These are phyloP conservation scores for Albizia julibrissin DNA, from an alignment of 306 rosid species.

Conservation along the genomic window DNA sequence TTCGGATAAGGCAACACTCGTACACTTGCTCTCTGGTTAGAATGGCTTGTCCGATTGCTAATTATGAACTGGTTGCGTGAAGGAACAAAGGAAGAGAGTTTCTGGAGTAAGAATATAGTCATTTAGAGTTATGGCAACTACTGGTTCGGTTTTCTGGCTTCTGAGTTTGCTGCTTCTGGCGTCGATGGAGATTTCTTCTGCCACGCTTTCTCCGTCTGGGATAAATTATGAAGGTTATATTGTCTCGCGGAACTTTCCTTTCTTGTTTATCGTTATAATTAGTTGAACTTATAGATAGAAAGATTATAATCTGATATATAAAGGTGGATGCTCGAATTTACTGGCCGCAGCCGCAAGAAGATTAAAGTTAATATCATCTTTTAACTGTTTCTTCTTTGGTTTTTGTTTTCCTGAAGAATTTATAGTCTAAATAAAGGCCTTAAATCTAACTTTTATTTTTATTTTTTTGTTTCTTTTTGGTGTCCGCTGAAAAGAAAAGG, in stretches of 20 bases:
- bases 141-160: conserved; percentile 44
- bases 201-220: conserved; percentile 95
- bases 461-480: no score
- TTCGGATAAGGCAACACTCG: conserved; percentile 46
- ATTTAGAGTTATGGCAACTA: conserved; percentile 46
- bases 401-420: conserved; percentile 18
- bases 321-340: conserved; percentile 10
- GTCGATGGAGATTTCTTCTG: conserved; percentile 63
- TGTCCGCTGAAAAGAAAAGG: background rate
- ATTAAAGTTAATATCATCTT: conserved; percentile 20
- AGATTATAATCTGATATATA: conserved; percentile 24
- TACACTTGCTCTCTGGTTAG: conserved; percentile 38
- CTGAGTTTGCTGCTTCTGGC: conserved; percentile 58
- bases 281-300: conserved; percentile 8
- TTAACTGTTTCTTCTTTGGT: conserved; percentile 4
- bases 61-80: conserved; percentile 43
- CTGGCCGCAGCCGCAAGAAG: conserved; percentile 2
- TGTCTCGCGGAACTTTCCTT: conserved; percentile 20
- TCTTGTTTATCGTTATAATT: conserved; percentile 14
- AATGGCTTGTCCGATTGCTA: conserved; percentile 47
- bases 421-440: conserved; percentile 15
- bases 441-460: background rate
- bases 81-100: conserved; percentile 23
- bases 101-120: conserved; percentile 25
- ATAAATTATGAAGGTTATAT: conserved; percentile 88